Evolutionary conservation across 2,329 filamentous ascomycete species (phyloP).

Genomic region (Aspergillus novofumigatus): DNA sequence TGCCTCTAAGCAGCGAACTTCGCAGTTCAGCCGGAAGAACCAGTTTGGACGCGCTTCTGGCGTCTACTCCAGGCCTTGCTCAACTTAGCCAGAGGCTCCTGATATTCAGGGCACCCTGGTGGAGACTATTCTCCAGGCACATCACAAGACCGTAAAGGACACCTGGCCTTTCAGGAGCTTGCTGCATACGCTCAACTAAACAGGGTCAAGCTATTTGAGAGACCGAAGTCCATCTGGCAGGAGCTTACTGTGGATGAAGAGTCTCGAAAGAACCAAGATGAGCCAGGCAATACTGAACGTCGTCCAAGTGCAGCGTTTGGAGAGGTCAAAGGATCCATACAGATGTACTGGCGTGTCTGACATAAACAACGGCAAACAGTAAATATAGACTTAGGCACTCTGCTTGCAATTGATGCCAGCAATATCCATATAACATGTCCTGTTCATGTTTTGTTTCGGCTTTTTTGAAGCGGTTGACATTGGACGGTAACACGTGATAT

Average conservation of each 20-base stretch:
- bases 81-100: conserved; percentile 16
- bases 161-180: conserved; percentile 23
- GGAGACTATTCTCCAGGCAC: conserved; percentile 24
- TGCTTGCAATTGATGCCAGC: too few species aligned
- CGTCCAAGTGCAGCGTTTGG: background rate
- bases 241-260: conserved; percentile 36
- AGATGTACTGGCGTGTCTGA: background rate
- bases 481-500: background rate
- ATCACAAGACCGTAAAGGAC: conserved; percentile 31
- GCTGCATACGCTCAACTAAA: conserved; percentile 18
- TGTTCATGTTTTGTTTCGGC: too few species aligned
- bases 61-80: conserved; percentile 33
- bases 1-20: too few species aligned
- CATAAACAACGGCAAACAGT: background rate
- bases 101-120: conserved; percentile 15
- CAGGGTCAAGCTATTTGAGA: conserved; percentile 8
- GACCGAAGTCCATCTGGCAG: conserved; percentile 24
- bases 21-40: too few species aligned
- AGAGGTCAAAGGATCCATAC: background rate
- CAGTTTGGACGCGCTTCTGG: too few species aligned
- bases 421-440: too few species aligned
- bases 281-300: background rate
- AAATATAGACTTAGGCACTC: background rate
- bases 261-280: conserved; percentile 18
- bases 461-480: too few species aligned